These are phyloP conservation scores for Agrocybe chaxingu DNA, from an alignment of 768 basidiomycete species.

Conservation along the genomic window DNA sequence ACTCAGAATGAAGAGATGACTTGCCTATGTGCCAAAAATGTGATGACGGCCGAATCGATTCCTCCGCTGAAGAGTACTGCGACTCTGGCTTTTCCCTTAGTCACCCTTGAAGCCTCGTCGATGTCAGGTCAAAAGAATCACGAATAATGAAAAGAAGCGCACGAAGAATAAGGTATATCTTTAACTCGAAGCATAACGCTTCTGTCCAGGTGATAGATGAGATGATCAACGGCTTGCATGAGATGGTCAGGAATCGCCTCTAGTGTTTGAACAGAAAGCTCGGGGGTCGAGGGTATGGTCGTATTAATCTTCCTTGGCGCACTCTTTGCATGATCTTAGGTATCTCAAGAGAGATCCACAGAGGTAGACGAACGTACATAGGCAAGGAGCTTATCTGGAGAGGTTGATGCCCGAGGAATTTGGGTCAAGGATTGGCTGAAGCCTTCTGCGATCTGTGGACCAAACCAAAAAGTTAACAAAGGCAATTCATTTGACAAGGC, in stretches of 20 bases:
- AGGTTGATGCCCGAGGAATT: too few species aligned
- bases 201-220: slow-evolving; percentile 53
- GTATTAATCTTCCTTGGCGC: slow-evolving; percentile 42
- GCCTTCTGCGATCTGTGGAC: neutral
- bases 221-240: slow-evolving; percentile 38
- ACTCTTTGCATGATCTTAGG: slow-evolving; percentile 31
- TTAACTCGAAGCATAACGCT: slow-evolving; percentile 69
- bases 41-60: slow-evolving; percentile 85
- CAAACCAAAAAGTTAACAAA: neutral
- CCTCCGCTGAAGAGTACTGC: slow-evolving; percentile 95
- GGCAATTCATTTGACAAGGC: neutral
- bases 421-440: too few species aligned
- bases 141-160: slow-evolving; percentile 13
- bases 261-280: slow-evolving; percentile 32
- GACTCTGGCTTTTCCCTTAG: slow-evolving; percentile 48
- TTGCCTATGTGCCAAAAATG: slow-evolving; percentile 76
- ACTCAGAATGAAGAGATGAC: slow-evolving; percentile 12
- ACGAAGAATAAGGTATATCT: slow-evolving; percentile 58
- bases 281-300: slow-evolving; percentile 40
- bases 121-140: neutral
- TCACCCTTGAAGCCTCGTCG: slow-evolving; percentile 13
- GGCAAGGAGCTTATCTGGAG: slow-evolving; percentile 2
- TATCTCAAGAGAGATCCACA: neutral
- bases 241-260: slow-evolving; percentile 44
- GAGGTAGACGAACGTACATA: slow-evolving; percentile 15